A percentile compares a stretch with the other conserved stretches of the same genome.
phyloP scores from a whole-genome alignment of 2,329 filamentous ascomycete species.

The Tolypocladium cylindrosporum region DNA sequence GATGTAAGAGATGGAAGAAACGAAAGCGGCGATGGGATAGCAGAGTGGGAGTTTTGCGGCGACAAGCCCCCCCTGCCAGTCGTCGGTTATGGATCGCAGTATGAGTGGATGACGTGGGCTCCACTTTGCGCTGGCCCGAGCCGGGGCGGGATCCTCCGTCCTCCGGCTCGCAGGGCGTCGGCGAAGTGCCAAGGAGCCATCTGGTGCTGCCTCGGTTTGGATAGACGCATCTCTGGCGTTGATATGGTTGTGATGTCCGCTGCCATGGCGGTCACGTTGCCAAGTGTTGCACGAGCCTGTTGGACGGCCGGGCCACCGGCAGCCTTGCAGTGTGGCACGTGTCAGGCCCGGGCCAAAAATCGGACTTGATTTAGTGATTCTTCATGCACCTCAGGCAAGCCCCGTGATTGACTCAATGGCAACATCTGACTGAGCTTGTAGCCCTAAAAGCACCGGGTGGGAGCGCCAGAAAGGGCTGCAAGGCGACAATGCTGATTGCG shows the following conservation, averaged over 20 bases:
- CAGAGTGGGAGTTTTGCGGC: constrained; percentile 1
- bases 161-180: constrained; percentile 8
- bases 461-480: neutral
- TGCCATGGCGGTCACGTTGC: neutral
- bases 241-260: neutral
- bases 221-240: neutral
- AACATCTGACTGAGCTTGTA: neutral
- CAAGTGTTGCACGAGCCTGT: neutral
- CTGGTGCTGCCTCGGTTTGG: no score
- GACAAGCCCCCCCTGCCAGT: neutral
- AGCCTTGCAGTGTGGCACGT: neutral
- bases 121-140: constrained; percentile 7
- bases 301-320: neutral
- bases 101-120: neutral
- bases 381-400: no score
- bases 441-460: neutral
- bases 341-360: neutral
- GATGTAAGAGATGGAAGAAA: neutral
- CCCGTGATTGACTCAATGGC: neutral
- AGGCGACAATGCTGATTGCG: neutral
- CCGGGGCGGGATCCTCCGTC: constrained; percentile 15
- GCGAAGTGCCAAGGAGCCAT: neutral
- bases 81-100: neutral
- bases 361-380: neutral
- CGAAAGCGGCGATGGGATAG: neutral